These are phyloP conservation scores for Spergularia bocconei DNA, from an alignment of 148 eudicot genomes.

Conservation along the genomic window DNA sequence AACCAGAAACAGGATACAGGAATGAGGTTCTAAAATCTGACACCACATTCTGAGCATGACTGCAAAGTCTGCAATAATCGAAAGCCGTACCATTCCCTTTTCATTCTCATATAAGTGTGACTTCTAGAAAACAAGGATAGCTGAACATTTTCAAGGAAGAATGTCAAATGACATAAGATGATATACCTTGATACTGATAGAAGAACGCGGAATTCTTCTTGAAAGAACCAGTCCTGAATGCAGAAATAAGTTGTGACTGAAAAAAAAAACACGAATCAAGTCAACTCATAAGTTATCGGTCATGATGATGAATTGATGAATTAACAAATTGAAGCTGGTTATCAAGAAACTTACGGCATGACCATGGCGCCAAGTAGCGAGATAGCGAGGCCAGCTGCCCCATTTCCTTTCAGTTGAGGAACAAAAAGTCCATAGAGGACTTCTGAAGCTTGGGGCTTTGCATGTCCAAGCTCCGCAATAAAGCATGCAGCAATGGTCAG, in stretches of 20 bases:
- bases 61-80: no score
- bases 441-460: constrained; percentile 76
- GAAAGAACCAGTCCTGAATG: constrained; percentile 98
- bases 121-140: no score
- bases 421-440: constrained; percentile 80
- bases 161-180: background rate
- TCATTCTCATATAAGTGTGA: no score
- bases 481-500: constrained; percentile 86
- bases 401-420: constrained; percentile 86
- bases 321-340: background rate
- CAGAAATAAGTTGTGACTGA: constrained; percentile 97
- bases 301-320: background rate
- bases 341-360: constrained; percentile 79
- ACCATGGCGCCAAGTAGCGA: constrained; percentile 99
- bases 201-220: constrained; percentile 89
- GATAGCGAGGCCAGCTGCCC: constrained; percentile 88
- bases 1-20: no score
- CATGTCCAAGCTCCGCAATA: constrained; percentile 80
- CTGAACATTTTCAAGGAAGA: no score
- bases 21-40: no score
- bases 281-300: background rate
- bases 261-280: constrained; percentile 28
- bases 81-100: no score
- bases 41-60: no score
- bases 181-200: constrained; percentile 69